Evolutionary conservation across 768 basidiomycete genomes (phyloP).

Genomic region (Suillus occidentalis): DNA sequence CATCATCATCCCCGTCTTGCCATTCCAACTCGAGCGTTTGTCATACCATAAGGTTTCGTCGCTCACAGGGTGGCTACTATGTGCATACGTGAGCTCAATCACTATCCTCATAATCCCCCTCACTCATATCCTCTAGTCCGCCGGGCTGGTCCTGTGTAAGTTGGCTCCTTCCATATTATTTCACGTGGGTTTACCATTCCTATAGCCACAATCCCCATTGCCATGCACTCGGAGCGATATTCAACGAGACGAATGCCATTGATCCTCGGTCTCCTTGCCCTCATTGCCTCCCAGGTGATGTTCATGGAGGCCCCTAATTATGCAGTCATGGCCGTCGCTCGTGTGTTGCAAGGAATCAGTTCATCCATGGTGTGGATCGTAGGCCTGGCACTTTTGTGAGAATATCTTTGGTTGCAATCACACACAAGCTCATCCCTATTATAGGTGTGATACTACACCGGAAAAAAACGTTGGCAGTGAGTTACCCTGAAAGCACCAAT

Average conservation of each 20-base stretch:
- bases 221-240: slow-evolving; percentile 53
- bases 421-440: slow-evolving; percentile 14
- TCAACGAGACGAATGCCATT: slow-evolving; percentile 48
- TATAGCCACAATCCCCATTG: slow-evolving; percentile 57
- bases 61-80: slow-evolving; percentile 60
- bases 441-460: slow-evolving; percentile 57
- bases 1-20: slow-evolving; percentile 61
- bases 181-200: slow-evolving; percentile 3
- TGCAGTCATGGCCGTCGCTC: slow-evolving; percentile 56
- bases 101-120: background rate
- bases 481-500: slow-evolving; percentile 16
- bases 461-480: slow-evolving; percentile 48
- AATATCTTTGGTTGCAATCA: background rate
- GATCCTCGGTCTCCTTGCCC: slow-evolving; percentile 47
- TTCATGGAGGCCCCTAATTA: slow-evolving; percentile 63
- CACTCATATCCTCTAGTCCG: slow-evolving; percentile 40
- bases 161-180: slow-evolving; percentile 1
- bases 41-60: slow-evolving; percentile 46
- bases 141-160: slow-evolving; percentile 55
- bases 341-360: slow-evolving; percentile 58
- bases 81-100: slow-evolving; percentile 48
- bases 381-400: slow-evolving; percentile 58
- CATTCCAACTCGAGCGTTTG: slow-evolving; percentile 57
- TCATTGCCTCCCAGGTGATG: slow-evolving; percentile 56
- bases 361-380: slow-evolving; percentile 65